Percentiles rank a stretch among this genome's conserved stretches.
phyloP scores from a whole-genome alignment of 495 filamentous ascomycete genomes.

The Collariella sp. region DNA sequence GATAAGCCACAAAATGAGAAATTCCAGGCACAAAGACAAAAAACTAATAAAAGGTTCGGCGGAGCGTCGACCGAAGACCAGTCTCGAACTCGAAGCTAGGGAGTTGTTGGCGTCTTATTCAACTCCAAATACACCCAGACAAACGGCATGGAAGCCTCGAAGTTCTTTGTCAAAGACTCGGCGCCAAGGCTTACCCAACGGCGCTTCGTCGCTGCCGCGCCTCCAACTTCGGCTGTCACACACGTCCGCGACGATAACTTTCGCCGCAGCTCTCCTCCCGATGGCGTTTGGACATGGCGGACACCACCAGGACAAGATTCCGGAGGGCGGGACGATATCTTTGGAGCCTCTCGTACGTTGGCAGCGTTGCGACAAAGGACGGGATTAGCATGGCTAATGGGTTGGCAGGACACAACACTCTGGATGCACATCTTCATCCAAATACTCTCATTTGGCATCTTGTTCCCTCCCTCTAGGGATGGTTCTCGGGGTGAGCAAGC shows the following conservation, averaged over 20 bases:
- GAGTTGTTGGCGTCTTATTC: too few species aligned
- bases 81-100: too few species aligned
- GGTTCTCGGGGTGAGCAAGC: conserved; percentile 71
- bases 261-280: conserved; percentile 25
- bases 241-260: conserved; percentile 4
- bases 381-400: conserved; percentile 11
- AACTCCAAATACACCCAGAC: too few species aligned
- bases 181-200: neutral
- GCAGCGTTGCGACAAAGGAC: neutral
- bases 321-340: conserved; percentile 68
- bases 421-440: conserved; percentile 94
- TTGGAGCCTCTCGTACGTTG: conserved; percentile 72
- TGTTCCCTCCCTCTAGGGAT: conserved; percentile 91
- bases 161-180: conserved; percentile 15
- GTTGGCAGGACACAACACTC: conserved; percentile 63
- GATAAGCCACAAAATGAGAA: too few species aligned
- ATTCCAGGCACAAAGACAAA: too few species aligned
- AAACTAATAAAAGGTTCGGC: too few species aligned
- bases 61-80: too few species aligned
- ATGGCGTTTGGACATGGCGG: conserved; percentile 54
- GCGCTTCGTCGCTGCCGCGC: conserved; percentile 2
- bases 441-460: conserved; percentile 74
- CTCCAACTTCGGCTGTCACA: conserved; percentile 9
- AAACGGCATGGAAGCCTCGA: conserved; percentile 6
- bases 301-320: conserved; percentile 64